A percentile compares a stretch with the other conserved stretches of the same genome.
These are phyloP conservation scores for Akanthomyces lecanii DNA, from an alignment of 2,329 filamentous ascomycete genomes.

Conservation along the genomic window DNA sequence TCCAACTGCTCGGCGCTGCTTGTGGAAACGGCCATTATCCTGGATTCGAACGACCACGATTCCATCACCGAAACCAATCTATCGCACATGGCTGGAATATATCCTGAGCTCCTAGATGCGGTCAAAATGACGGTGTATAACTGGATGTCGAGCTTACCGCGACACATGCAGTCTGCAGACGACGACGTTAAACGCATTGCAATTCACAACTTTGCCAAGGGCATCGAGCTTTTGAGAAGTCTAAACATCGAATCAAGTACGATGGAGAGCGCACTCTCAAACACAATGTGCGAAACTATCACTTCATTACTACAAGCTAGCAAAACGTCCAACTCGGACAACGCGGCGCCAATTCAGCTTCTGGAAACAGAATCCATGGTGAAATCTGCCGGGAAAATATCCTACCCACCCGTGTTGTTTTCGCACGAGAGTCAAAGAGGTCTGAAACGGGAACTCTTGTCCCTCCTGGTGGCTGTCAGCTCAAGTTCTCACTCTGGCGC, in stretches of 20 bases:
- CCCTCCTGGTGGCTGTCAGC: conserved; percentile 54
- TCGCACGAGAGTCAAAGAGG: conserved; percentile 61
- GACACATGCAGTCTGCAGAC: conserved; percentile 79
- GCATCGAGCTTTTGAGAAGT: conserved; percentile 61
- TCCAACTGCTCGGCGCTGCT: conserved; percentile 65
- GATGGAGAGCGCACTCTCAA: conserved; percentile 62
- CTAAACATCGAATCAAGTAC: conserved; percentile 62
- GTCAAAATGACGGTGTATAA: conserved; percentile 70
- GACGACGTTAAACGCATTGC: conserved; percentile 70
- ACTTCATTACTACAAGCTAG: conserved; percentile 33
- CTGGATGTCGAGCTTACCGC: conserved; percentile 76
- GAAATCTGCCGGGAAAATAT: conserved; percentile 17
- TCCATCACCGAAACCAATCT: conserved; percentile 46
- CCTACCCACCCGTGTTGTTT: conserved; percentile 60
- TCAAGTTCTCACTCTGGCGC: conserved; percentile 54
- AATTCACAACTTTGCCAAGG: conserved; percentile 71
- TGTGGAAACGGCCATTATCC: conserved; percentile 74
- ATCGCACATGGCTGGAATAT: conserved; percentile 57
- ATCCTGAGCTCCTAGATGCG: conserved; percentile 57
- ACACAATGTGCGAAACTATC: conserved; percentile 71
- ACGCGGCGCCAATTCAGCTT: conserved; percentile 26
- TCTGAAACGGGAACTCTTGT: conserved; percentile 53
- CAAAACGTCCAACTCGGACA: conserved; percentile 17
- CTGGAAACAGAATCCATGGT: conserved; percentile 20
- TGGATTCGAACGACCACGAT: conserved; percentile 50